Evolutionary conservation across 305 asterid species (phyloP), one percentile per base, ranked within the genome.

Genomic region (Fraxinus dipetala): DNA sequence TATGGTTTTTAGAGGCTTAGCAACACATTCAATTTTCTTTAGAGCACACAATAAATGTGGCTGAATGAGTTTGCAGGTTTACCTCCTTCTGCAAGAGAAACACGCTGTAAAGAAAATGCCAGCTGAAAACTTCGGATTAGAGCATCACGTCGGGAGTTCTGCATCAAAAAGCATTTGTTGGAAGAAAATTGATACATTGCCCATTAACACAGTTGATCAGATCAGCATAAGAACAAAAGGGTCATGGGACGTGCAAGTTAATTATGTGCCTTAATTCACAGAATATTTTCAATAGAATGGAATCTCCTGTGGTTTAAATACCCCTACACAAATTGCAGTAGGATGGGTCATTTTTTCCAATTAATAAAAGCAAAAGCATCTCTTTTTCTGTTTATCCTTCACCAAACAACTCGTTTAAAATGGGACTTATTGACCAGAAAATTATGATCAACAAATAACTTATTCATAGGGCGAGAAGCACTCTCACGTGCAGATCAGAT

Each of bases 131-230:
- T 86, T 84, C 85, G 91, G 82, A 91, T 89, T 75, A 94, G 90
- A 88, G 90, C 89, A 79, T 94, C 98, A 51, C 89, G 92, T 77
- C 85, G 86, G 16, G 95, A 93, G 83, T 89, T 90, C 98, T 94
- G 95, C 83, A 83, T 56, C 85, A 81, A 78, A 18, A 79, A 78
- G 76, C 70, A 81, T 36, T 77, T 22, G 20, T 69, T 14, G 48
- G 30, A 43, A 82, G 83, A 56, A 72, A 24, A 65, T 54, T n/a
- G 30, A 63, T 35, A 43, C 70, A 73, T 45, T 30, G 28, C 36
- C 43, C 67, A 48, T 54, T 24, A 76, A 18, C 35, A 74, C 32
- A 75, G 73, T 56, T 75, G 76, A 79, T 79, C 78, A 36, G 45
- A n/a, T 54, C 38, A 74, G 72, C 26, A 75, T 10, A 63, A 20